Conservation (phyloP, 257 asterid species). For the Ilex aquifolium region DNA sequence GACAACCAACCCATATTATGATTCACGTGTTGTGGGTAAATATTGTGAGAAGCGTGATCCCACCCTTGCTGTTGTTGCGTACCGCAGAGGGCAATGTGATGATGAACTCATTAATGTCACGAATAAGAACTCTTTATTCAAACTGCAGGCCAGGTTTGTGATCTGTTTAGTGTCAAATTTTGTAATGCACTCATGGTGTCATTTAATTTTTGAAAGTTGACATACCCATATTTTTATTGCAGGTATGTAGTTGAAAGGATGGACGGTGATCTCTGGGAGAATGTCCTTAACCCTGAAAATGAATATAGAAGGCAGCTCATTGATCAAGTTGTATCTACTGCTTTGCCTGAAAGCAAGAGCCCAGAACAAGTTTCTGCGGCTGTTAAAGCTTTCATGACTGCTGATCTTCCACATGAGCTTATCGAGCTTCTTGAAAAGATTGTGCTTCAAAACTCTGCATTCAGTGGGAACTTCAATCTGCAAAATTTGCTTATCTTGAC, state of each 20-base stretch:
- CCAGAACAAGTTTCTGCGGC: constrained; percentile 99
- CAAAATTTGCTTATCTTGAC: constrained; percentile 92
- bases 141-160: constrained; percentile 93
- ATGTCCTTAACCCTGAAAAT: constrained; percentile 91
- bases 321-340: constrained; percentile 99
- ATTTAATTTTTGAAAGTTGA: constrained; percentile 7
- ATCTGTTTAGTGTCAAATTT: constrained; percentile 11
- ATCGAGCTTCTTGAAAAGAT: constrained; percentile 99
- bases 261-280: constrained; percentile 98
- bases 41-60: constrained; percentile 99
- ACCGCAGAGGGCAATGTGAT: constrained; percentile 96
- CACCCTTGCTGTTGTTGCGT: constrained; percentile 99
- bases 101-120: constrained; percentile 95
- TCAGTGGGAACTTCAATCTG: constrained; percentile 96
- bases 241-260: constrained; percentile 98
- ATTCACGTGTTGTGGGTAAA: constrained; percentile 97
- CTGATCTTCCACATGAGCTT: constrained; percentile 97
- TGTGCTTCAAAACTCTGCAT: constrained; percentile 95
- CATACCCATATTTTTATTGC: constrained; percentile 13
- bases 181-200: constrained; percentile 3
- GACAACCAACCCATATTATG: constrained; percentile 95
- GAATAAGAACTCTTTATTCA: constrained; percentile 89
- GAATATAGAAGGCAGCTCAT: constrained; percentile 95
- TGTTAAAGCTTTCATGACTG: constrained; percentile 98
- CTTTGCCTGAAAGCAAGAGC: constrained; percentile 98